Evolutionary conservation across 2,329 filamentous ascomycete genomes (phyloP).

Genomic region (Colletotrichum sansevieriae): DNA sequence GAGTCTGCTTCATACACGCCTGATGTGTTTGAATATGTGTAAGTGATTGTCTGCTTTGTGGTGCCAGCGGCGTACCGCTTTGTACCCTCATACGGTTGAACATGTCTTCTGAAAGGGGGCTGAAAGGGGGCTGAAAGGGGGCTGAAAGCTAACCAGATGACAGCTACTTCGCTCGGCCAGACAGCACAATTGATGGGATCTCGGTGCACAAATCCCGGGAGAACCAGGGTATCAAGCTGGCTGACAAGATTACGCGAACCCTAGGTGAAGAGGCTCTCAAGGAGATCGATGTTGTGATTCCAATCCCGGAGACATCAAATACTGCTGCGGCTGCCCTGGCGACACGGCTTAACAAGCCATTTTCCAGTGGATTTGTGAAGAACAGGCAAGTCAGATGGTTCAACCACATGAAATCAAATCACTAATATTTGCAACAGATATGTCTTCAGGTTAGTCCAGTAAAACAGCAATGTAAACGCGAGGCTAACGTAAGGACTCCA

Average conservation of each 20-base stretch:
- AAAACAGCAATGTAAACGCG: not conserved
- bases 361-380: slow-evolving; percentile 87
- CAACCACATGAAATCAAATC: too few species aligned
- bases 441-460: slow-evolving; percentile 22
- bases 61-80: not conserved
- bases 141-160: slow-evolving; percentile 53
- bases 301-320: slow-evolving; percentile 80
- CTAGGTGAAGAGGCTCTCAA: slow-evolving; percentile 78
- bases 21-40: slow-evolving; percentile 77
- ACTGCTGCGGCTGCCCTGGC: slow-evolving; percentile 84
- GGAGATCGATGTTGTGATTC: slow-evolving; percentile 87
- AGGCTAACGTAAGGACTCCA: slow-evolving; percentile 1
- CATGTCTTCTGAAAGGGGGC: too few species aligned
- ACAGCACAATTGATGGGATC: slow-evolving; percentile 88
- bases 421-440: slow-evolving; percentile 76
- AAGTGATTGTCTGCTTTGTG: slow-evolving; percentile 8
- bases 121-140: not conserved
- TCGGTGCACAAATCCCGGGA: slow-evolving; percentile 86
- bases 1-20: slow-evolving; percentile 78
- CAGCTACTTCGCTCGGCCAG: slow-evolving; percentile 88
- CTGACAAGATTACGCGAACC: slow-evolving; percentile 75
- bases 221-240: slow-evolving; percentile 88
- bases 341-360: slow-evolving; percentile 80
- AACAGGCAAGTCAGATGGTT: slow-evolving; percentile 77
- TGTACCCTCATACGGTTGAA: too few species aligned